These are phyloP conservation scores for Chaetomium sp. DNA, from an alignment of 2,329 filamentous ascomycete species.

Conservation along the genomic window DNA sequence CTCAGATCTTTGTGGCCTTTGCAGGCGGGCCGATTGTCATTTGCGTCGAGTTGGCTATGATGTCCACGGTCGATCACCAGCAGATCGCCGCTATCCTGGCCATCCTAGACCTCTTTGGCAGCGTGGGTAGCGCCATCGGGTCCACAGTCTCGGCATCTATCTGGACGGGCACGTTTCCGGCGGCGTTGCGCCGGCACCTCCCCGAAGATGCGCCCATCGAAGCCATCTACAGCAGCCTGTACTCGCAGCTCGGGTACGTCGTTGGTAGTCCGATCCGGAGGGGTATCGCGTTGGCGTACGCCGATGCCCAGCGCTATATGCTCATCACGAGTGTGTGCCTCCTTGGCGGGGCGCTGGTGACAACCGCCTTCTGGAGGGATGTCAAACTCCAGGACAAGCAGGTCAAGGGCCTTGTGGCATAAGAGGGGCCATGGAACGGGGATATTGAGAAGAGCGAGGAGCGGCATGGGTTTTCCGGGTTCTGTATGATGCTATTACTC, in stretches of 20 bases:
- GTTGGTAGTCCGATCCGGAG: slow-evolving; percentile 39
- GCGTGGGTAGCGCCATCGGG: slow-evolving; percentile 55
- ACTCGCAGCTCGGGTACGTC: slow-evolving; percentile 42
- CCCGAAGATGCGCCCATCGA: slow-evolving; percentile 39
- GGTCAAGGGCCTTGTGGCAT: slow-evolving; percentile 36
- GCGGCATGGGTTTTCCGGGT: background rate
- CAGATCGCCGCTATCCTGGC: too few species aligned
- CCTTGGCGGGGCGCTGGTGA: slow-evolving; percentile 36
- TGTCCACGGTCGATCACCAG: too few species aligned
- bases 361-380: slow-evolving; percentile 41
- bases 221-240: slow-evolving; percentile 41
- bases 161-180: slow-evolving; percentile 41
- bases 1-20: slow-evolving; percentile 58
- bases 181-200: slow-evolving; percentile 25
- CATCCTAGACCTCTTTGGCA: too few species aligned
- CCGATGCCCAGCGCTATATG: slow-evolving; percentile 43
- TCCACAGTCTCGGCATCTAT: slow-evolving; percentile 47
- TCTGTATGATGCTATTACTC: background rate
- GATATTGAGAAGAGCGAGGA: background rate
- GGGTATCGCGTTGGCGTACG: slow-evolving; percentile 42
- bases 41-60: background rate
- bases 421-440: background rate
- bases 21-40: slow-evolving; percentile 56
- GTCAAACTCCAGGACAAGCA: slow-evolving; percentile 39
- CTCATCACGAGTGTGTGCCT: slow-evolving; percentile 37